Evolutionary conservation across 768 basidiomycete species (phyloP), one percentile per base, ranked within the genome.

Genomic region (Psilocybe sp.): DNA sequence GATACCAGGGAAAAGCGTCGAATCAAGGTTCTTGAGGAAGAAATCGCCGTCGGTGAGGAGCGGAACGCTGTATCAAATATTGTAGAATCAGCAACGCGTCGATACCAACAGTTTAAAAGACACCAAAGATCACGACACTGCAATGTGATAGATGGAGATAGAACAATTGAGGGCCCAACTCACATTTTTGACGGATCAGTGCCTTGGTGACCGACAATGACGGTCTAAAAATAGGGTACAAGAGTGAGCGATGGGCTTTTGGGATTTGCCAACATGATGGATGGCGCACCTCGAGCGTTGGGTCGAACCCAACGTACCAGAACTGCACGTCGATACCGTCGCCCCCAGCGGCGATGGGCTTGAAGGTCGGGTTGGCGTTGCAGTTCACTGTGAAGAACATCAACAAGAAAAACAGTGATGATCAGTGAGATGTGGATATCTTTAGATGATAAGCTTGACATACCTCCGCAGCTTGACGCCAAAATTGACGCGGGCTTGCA

Each of bases 341-440:
- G 8, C 79, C 79, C 0, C 81, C 79, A 8, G 78, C 73, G 9
- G 74, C 77, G 10, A 74, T 61, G 9, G 79, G 77, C 9, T 68
- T 54, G 60, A 82, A 82, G 5, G 55, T 63, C 1, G 78, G 64
- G 49, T 77, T 80, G 6, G 74, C 73, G 13, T 66, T 54, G 52
- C 79, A 82, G 43, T 73, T 74, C 0, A 61, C 79, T 79, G 23
- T 8, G 3, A 7, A 7, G 3, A 28, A 28, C 7, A 28, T n/a
- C n/a, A n/a, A n/a, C n/a, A n/a, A n/a, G n/a, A n/a, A n/a, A n/a
- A n/a, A n/a, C n/a, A n/a, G n/a, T n/a, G n/a, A n/a, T n/a, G n/a
- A n/a, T n/a, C n/a, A n/a, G n/a, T n/a, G n/a, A n/a, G 23, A 28
- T 28, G 23, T 7, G 23, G 4, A 28, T 28, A n/a, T n/a, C n/a